phyloP scores from a whole-genome alignment of 1,284 basidiomycete species.

The Cutaneotrichosporon mucoides region DNA sequence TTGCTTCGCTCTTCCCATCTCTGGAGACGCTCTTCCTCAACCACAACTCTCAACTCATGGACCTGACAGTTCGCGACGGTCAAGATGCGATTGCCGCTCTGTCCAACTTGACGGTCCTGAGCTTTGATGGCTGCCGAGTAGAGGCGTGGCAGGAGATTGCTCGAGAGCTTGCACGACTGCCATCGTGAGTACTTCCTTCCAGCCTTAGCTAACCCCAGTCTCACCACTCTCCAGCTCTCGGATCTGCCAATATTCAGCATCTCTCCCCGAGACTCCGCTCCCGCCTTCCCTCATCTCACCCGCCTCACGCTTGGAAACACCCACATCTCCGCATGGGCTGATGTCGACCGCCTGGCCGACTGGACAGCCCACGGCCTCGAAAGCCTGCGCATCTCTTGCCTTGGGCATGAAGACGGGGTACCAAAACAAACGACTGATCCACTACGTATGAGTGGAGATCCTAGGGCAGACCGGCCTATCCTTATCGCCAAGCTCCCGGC shows the following conservation, averaged over 20 bases:
- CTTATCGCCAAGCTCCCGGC: slow-evolving; percentile 67
- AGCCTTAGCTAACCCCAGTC: slow-evolving; percentile 20
- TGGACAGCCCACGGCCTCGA: slow-evolving; percentile 15
- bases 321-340: slow-evolving; percentile 59
- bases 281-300: slow-evolving; percentile 53
- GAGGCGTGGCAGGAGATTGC: slow-evolving; percentile 59
- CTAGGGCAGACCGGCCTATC: slow-evolving; percentile 52
- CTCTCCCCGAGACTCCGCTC: slow-evolving; percentile 42
- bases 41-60: slow-evolving; percentile 55
- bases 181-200: slow-evolving; percentile 52
- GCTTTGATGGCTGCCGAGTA: slow-evolving; percentile 70
- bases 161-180: slow-evolving; percentile 53
- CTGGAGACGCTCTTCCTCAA: slow-evolving; percentile 70
- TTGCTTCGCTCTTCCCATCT: slow-evolving; percentile 58
- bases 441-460: slow-evolving; percentile 13
- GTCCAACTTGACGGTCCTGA: slow-evolving; percentile 57
- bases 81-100: neutral
- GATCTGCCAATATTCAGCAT: slow-evolving; percentile 60
- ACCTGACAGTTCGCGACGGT: neutral
- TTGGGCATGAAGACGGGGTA: slow-evolving; percentile 8
- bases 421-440: slow-evolving; percentile 1
- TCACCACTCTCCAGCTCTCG: slow-evolving; percentile 65
- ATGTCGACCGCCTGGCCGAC: slow-evolving; percentile 63
- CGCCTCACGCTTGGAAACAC: slow-evolving; percentile 53
- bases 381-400: slow-evolving; percentile 13